These are phyloP conservation scores for Aspergillus puulaauensis DNA, from an alignment of 2,329 filamentous ascomycete genomes.

Conservation along the genomic window DNA sequence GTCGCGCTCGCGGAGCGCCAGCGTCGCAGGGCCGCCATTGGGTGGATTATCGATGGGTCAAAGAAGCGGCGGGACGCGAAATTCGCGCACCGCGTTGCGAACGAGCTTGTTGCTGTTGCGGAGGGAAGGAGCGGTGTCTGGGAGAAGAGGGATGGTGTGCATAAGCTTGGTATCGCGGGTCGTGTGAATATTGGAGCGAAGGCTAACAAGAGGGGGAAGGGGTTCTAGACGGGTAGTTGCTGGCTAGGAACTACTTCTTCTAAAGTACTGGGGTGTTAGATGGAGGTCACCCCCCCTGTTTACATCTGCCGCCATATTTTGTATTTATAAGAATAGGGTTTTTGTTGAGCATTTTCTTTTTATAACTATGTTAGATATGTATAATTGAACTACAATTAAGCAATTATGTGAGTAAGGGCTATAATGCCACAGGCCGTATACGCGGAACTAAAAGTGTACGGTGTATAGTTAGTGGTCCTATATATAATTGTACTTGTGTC, in stretches of 20 bases:
- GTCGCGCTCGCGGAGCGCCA: slow-evolving; percentile 73
- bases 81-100: slow-evolving; percentile 75
- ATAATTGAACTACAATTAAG: neutral
- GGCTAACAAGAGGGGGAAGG: neutral
- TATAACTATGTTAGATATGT: neutral
- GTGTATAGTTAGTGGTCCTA: no score
- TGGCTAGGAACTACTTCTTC: no score
- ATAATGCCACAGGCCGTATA: neutral
- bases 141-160: slow-evolving; percentile 74
- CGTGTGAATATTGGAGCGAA: slow-evolving; percentile 63
- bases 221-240: neutral
- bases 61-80: slow-evolving; percentile 72
- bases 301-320: neutral
- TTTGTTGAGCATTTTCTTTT: neutral
- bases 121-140: slow-evolving; percentile 83
- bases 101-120: slow-evolving; percentile 82
- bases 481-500: no score
- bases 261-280: neutral
- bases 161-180: slow-evolving; percentile 76
- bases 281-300: no score
- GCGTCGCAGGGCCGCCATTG: slow-evolving; percentile 73
- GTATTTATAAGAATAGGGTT: neutral
- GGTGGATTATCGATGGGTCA: slow-evolving; percentile 87
- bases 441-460: neutral
- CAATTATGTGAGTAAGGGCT: neutral